phyloP scores from a whole-genome alignment of 2,329 filamentous ascomycete species.

The Epichloe elymi region DNA sequence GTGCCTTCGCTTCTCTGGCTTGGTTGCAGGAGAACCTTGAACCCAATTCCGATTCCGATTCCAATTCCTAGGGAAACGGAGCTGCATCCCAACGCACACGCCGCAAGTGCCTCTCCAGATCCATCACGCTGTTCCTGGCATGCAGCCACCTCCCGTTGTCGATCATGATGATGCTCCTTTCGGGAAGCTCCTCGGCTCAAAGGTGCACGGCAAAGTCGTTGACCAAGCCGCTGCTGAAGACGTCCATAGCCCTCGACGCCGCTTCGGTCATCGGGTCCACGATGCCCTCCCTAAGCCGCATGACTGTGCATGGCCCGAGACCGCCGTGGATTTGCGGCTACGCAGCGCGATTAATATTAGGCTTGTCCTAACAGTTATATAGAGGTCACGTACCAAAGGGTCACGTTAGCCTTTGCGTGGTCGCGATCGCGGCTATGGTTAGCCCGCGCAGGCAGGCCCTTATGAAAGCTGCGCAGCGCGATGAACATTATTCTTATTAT shows the following conservation, averaged over 20 bases:
- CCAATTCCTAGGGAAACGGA: neutral
- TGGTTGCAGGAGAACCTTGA: no score
- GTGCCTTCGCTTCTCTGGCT: no score
- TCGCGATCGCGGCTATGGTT: no score
- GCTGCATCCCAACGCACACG: constrained; percentile 13
- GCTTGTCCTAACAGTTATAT: no score
- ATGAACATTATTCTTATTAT: no score
- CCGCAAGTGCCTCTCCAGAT: constrained; percentile 21
- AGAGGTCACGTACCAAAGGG: no score
- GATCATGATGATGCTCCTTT: neutral
- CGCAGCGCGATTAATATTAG: no score
- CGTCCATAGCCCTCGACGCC: neutral
- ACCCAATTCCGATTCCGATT: no score
- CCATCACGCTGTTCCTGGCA: constrained; percentile 18
- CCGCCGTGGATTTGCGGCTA: neutral
- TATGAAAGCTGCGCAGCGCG: no score
- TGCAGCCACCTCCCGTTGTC: constrained; percentile 19
- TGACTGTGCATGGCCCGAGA: neutral
- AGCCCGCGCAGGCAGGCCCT: no score
- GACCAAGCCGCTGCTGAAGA: neutral
- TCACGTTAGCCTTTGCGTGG: no score
- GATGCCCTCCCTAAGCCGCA: neutral
- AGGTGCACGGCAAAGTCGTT: neutral
- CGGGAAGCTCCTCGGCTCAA: neutral
- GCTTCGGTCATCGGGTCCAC: neutral